Evolutionary conservation across 164 flowering plant species (phyloP).

Genomic region (Dillenia suffruticosa): DNA sequence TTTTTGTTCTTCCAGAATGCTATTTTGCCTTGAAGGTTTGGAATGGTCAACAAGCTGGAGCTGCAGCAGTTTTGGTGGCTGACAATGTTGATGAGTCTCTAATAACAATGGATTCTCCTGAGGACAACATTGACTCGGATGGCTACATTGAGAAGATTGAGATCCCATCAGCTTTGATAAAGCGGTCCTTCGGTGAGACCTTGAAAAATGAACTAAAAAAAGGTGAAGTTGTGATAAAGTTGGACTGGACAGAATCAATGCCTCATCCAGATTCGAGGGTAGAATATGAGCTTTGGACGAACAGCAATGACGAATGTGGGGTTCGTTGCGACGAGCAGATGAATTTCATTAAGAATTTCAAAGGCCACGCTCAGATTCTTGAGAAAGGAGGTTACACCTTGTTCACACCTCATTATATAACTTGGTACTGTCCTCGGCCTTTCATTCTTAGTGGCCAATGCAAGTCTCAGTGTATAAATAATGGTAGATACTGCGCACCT

Average conservation of each 20-base stretch:
- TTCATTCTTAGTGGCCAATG: slow-evolving; percentile 64
- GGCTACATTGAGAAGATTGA: slow-evolving; percentile 58
- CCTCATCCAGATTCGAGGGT: slow-evolving; percentile 90
- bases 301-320: slow-evolving; percentile 94
- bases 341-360: slow-evolving; percentile 68
- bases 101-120: slow-evolving; percentile 91
- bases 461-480: slow-evolving; percentile 89
- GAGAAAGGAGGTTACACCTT: slow-evolving; percentile 68
- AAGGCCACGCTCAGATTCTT: slow-evolving; percentile 87
- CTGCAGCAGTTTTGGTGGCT: slow-evolving; percentile 87
- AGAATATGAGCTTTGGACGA: slow-evolving; percentile 94
- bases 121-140: slow-evolving; percentile 49
- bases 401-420: slow-evolving; percentile 90
- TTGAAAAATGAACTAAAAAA: slow-evolving; percentile 52
- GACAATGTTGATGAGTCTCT: slow-evolving; percentile 75
- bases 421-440: slow-evolving; percentile 86
- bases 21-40: slow-evolving; percentile 88
- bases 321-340: slow-evolving; percentile 73
- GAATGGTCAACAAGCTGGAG: slow-evolving; percentile 89
- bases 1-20: slow-evolving; percentile 41
- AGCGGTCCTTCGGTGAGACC: slow-evolving; percentile 48
- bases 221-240: slow-evolving; percentile 46
- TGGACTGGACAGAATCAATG: slow-evolving; percentile 88
- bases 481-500: slow-evolving; percentile 90
- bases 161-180: slow-evolving; percentile 83